Base-by-base conservation (phyloP, 1,139 yeast genomes). In the Hanseniaspora sp. region DNA sequence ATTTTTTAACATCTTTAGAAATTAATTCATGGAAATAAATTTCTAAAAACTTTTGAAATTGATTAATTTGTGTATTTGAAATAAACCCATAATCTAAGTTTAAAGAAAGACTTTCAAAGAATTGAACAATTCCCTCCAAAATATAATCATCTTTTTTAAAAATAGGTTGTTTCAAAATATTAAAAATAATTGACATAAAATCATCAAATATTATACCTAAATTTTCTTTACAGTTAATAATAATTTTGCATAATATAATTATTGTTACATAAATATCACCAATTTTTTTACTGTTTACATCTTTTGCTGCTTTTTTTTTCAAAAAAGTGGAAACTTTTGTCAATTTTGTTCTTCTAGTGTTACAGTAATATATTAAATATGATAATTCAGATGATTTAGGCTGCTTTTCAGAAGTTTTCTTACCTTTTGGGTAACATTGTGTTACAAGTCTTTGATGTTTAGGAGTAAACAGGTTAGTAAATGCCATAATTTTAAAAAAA, bases 381-480 rank as follows among this genome's bases (percentile, higher is more conserved):
- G 95, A 84, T 53, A 94, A 74, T 67, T 92, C 97, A 15, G 95
- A 86, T 1, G 95, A 80, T 67, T 90, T 90, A 11, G 98, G 95
- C 62, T 84, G 83, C 70, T 88, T 88, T 62, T 88, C 96, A 44
- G 33, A 51, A 7, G 78, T 76, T 7, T 82, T 83, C 58, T 86
- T 76, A 1, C 97, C 96, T 1, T 94, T 79, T 2, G 96, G 98
- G 67, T 90, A 92, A 71, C 98, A 92, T 67, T 86, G 95, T 55
- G 85, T 77, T 45, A 92, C 86, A 63, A 90, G 75, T 64, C 85
- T 83, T 68, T 88, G 96, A 67, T 90, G 97, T 67, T 90, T 90
- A 6, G 95, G 86, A 51, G 74, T 74, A 62, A 79, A 78, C 58
- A 78, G 63, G 35, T 54, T 49, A 30, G 18, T 39, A 15, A 54